phyloP scores from a whole-genome alignment of 1,284 basidiomycete genomes.

The Cystodermella granulosa region DNA sequence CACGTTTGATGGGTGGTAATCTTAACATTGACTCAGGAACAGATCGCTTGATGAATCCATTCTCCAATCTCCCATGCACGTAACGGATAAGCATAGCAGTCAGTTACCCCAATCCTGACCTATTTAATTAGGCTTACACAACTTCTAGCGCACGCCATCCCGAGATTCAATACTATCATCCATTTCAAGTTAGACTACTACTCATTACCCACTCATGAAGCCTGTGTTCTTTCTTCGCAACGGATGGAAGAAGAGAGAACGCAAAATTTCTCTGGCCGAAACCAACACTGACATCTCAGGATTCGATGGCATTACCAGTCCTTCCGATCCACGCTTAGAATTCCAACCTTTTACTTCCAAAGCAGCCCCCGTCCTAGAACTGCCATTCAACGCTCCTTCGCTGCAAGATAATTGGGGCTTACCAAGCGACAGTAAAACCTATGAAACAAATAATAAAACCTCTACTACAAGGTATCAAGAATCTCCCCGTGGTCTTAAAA shows the following conservation, averaged over 20 bases:
- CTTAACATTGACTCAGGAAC: no score
- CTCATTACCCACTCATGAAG: constrained; percentile 28
- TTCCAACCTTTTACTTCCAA: background rate
- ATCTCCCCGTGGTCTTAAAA: no score
- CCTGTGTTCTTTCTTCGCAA: constrained; percentile 33
- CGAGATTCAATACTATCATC: constrained; percentile 12
- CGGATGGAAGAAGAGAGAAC: constrained; percentile 34
- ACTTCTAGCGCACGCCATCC: constrained; percentile 14
- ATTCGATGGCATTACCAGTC: no score
- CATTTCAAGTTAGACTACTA: constrained; percentile 4
- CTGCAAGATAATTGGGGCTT: no score
- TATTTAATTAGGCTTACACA: constrained; percentile 18
- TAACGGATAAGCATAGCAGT: constrained; percentile 8
- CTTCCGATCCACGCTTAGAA: background rate
- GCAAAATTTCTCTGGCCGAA: constrained; percentile 17
- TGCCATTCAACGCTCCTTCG: background rate
- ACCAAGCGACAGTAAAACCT: no score
- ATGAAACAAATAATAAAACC: no score
- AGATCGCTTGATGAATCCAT: constrained; percentile 28
- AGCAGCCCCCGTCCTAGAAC: background rate
- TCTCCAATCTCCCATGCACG: constrained; percentile 4
- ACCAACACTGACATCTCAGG: background rate
- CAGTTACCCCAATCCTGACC: constrained; percentile 19
- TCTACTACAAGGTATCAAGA: no score
- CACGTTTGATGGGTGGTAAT: no score